phyloP scores from a whole-genome alignment of 2,329 filamentous ascomycete genomes.

The Diplodia sapinea region DNA sequence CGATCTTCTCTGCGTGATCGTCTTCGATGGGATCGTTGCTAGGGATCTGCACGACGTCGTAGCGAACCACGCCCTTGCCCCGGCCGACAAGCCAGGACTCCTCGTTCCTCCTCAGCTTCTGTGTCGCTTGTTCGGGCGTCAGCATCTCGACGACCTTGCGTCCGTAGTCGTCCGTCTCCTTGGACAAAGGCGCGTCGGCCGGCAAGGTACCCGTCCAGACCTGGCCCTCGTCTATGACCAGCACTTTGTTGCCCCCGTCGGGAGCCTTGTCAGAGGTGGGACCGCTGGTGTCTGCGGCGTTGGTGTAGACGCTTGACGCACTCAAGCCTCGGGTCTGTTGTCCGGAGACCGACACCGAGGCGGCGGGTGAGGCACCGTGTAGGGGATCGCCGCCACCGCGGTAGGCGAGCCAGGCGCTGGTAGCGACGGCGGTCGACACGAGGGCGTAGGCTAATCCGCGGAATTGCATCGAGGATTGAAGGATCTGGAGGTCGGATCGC shows the following conservation, averaged over 20 bases:
- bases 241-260: constrained; percentile 67
- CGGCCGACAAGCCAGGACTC: constrained; percentile 89
- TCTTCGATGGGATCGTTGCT: constrained; percentile 99
- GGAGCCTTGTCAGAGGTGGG: constrained; percentile 48
- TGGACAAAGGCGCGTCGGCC: constrained; percentile 84
- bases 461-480: constrained; percentile 76
- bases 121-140: constrained; percentile 89
- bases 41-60: constrained; percentile 91
- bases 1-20: constrained; percentile 97
- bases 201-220: constrained; percentile 87
- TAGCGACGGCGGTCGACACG: constrained; percentile 71
- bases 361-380: constrained; percentile 33
- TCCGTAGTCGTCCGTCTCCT: constrained; percentile 83
- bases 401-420: constrained; percentile 78
- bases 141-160: constrained; percentile 93
- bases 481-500: constrained; percentile 50
- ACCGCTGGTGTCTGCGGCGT: constrained; percentile 34
- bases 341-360: constrained; percentile 32
- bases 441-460: constrained; percentile 71
- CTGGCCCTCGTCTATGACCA: constrained; percentile 89
- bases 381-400: constrained; percentile 46
- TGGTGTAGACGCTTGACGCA: constrained; percentile 35
- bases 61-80: constrained; percentile 88
- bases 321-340: constrained; percentile 45
- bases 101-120: constrained; percentile 86